These are phyloP conservation scores for Xylaria castorea DNA, from an alignment of 495 filamentous ascomycete species.

Conservation along the genomic window DNA sequence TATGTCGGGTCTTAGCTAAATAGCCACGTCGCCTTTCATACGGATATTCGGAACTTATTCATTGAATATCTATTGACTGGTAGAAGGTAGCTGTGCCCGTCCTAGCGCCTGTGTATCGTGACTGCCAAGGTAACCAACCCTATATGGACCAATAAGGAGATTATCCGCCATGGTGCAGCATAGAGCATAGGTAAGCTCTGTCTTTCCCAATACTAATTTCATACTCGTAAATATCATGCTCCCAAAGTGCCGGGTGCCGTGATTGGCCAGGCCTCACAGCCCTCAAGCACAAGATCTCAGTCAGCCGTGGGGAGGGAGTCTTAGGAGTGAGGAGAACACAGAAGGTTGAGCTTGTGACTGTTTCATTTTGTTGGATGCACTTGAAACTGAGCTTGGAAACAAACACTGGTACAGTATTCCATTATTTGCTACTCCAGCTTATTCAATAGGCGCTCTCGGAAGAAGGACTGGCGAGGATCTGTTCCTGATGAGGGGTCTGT, in stretches of 20 bases:
- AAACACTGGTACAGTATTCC: neutral
- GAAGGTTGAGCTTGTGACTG: conserved; percentile 2
- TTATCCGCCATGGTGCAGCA: neutral
- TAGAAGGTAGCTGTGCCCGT: neutral
- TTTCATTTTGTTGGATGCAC: neutral
- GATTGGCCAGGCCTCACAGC: neutral
- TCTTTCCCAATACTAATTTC: neutral
- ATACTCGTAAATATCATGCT: neutral
- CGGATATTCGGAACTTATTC: neutral
- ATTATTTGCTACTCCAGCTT: neutral
- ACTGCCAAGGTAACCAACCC: neutral
- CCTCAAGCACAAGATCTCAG: neutral
- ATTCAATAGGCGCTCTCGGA: neutral
- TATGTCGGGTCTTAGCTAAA: neutral
- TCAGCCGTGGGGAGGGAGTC: too few species aligned
- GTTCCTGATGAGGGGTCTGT: conserved; percentile 15
- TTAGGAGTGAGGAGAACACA: conserved; percentile 3
- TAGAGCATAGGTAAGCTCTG: neutral
- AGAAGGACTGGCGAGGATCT: conserved; percentile 12
- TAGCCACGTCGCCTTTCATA: neutral
- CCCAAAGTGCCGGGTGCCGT: conserved; percentile 13
- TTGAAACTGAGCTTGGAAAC: conserved; percentile 4
- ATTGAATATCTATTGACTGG: neutral
- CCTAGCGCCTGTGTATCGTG: neutral
- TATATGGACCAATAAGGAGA: neutral